Conservation (phyloP, 768 basidiomycete species). For the Terana coerulea region DNA sequence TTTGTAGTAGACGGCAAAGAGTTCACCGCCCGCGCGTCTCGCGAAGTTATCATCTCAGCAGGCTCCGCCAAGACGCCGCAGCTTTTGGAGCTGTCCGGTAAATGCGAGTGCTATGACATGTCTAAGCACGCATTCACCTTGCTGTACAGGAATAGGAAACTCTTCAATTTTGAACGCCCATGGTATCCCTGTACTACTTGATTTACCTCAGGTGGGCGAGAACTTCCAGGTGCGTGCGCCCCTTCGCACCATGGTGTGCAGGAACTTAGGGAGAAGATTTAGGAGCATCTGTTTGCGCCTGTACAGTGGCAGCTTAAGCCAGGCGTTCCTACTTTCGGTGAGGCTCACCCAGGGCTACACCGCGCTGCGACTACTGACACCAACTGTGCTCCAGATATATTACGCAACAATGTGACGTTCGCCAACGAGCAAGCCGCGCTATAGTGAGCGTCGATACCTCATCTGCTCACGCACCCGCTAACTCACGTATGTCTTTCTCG, state of each 20-base stretch:
- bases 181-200: constrained; percentile 41
- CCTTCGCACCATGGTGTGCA: neutral
- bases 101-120: neutral
- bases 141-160: constrained; percentile 39
- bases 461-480: too few species aligned
- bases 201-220: constrained; percentile 47
- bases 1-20: neutral
- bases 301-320: neutral
- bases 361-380: neutral
- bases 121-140: neutral
- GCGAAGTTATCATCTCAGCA: constrained; percentile 49
- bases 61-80: constrained; percentile 28
- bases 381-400: neutral
- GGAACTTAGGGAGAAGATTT: neutral
- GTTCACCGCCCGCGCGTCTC: constrained; percentile 39
- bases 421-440: neutral
- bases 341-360: neutral
- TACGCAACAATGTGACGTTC: constrained; percentile 1
- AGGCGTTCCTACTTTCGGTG: neutral
- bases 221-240: constrained; percentile 51
- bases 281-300: neutral
- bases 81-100: constrained; percentile 49
- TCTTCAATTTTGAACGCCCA: constrained; percentile 38
- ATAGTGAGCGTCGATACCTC: neutral
- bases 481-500: too few species aligned